These are phyloP conservation scores for Neurospora sp. DNA, from an alignment of 495 filamentous ascomycete genomes.

Conservation along the genomic window DNA sequence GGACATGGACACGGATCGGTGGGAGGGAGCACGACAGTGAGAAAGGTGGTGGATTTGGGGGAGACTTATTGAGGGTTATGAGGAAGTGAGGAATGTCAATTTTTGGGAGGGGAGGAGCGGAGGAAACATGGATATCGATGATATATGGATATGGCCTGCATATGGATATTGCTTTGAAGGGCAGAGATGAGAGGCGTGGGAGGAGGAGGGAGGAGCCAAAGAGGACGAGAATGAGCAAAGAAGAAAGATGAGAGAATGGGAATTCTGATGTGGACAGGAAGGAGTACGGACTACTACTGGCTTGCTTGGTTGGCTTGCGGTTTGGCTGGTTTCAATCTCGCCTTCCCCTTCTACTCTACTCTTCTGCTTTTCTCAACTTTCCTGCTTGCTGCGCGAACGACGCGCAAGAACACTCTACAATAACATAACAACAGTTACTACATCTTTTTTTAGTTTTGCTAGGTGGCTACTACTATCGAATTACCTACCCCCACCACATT, in stretches of 20 bases:
- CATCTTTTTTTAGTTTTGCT: neutral
- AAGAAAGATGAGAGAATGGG: neutral
- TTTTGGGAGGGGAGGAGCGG: neutral
- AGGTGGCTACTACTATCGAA: neutral
- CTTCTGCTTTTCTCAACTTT: neutral
- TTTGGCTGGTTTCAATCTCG: neutral
- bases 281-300: neutral
- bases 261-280: neutral
- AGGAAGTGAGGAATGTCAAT: neutral
- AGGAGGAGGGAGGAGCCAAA: neutral
- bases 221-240: neutral
- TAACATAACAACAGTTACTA: neutral
- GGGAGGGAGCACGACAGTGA: neutral
- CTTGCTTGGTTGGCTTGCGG: neutral
- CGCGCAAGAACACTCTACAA: neutral
- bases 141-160: neutral
- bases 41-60: conserved; percentile 35
- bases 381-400: neutral
- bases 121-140: neutral
- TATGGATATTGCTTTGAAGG: neutral
- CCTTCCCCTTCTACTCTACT: neutral
- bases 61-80: conserved; percentile 32
- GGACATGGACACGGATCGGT: neutral
- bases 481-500: neutral
- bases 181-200: neutral